phyloP scores from a whole-genome alignment of 2,329 filamentous ascomycete genomes.

The Eutypa lata region DNA sequence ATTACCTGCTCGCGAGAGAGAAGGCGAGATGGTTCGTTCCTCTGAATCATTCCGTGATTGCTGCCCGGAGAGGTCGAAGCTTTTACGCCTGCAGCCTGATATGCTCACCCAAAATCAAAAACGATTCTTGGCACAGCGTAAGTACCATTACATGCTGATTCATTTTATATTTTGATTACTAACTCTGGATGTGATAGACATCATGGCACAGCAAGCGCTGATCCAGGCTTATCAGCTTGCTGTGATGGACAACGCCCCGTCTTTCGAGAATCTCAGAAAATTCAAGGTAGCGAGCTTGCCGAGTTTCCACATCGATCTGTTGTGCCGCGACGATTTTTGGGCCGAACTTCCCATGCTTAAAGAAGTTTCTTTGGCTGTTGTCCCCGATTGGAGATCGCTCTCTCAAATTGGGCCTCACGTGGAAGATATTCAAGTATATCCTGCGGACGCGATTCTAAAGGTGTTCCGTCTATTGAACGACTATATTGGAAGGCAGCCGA shows the following conservation, averaged over 20 bases:
- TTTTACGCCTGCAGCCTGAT: slow-evolving; percentile 44
- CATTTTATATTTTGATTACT: not conserved
- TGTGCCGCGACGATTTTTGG: slow-evolving; percentile 62
- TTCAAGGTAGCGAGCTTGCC: slow-evolving; percentile 64
- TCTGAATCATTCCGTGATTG: not conserved
- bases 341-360: slow-evolving; percentile 49
- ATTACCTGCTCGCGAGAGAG: slow-evolving; percentile 2
- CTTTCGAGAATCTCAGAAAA: slow-evolving; percentile 53
- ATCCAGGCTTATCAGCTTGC: slow-evolving; percentile 65
- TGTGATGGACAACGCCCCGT: slow-evolving; percentile 55
- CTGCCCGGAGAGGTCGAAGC: slow-evolving; percentile 19
- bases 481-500: slow-evolving; percentile 43
- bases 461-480: slow-evolving; percentile 51
- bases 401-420: slow-evolving; percentile 50
- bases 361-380: slow-evolving; percentile 56
- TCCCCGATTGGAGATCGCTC: slow-evolving; percentile 64
- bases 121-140: slow-evolving; percentile 62
- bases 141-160: not conserved
- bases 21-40: not conserved
- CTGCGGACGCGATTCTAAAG: slow-evolving; percentile 46
- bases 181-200: slow-evolving; percentile 29
- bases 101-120: slow-evolving; percentile 60
- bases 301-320: slow-evolving; percentile 53
- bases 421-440: slow-evolving; percentile 45
- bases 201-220: slow-evolving; percentile 67